Percentiles rank a stretch among this genome's conserved stretches.
These are phyloP conservation scores for Saturnispora quitensis DNA, from an alignment of 805 yeast genomes.

Conservation along the genomic window DNA sequence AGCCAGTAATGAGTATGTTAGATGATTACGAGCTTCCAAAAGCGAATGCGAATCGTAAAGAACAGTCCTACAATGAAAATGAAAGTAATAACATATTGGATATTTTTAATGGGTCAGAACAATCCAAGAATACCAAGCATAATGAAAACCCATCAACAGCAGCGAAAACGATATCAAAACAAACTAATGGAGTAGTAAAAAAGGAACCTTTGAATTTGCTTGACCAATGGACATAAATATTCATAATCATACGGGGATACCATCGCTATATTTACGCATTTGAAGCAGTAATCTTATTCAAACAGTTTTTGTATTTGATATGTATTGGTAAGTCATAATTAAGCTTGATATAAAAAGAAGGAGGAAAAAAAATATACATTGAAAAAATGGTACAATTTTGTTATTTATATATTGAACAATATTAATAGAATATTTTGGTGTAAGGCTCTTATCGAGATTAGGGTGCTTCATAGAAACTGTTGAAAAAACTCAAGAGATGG, in stretches of 20 bases:
- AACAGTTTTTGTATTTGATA: background rate
- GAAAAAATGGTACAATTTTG: background rate
- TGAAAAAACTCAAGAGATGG: constrained; percentile 17
- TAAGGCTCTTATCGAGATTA: background rate
- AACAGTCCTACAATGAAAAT: background rate
- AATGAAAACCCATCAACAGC: background rate
- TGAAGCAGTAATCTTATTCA: background rate
- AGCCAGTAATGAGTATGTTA: background rate
- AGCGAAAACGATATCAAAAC: background rate
- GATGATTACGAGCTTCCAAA: background rate
- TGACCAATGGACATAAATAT: constrained; percentile 2
- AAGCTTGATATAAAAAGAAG: background rate
- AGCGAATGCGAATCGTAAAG: background rate
- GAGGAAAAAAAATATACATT: background rate
- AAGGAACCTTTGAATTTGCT: constrained; percentile 4
- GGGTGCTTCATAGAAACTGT: constrained; percentile 14
- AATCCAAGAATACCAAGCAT: background rate
- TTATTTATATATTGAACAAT: background rate
- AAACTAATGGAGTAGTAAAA: background rate
- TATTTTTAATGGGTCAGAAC: background rate
- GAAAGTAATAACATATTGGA: background rate
- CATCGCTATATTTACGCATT: no score
- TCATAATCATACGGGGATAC: no score
- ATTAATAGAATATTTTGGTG: background rate
- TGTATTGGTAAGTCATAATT: background rate